Evolutionary conservation across 371 early-diverging fungal species (phyloP), one percentile per base, ranked within the genome.

Genomic region (Mycotypha africana): DNA sequence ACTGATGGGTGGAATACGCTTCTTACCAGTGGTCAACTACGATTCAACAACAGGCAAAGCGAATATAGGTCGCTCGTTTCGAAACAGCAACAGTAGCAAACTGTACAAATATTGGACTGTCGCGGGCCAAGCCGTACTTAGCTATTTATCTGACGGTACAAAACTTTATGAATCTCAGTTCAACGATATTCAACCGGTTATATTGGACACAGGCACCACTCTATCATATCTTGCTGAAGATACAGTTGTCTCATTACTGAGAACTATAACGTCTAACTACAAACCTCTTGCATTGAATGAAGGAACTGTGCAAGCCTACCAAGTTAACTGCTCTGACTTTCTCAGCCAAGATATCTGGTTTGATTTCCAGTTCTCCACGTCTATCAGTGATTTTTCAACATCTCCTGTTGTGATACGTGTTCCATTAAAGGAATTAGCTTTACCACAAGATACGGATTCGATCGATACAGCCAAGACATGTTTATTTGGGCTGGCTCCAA

Each of bases 1-100:
- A 41, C 78, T 65, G 47, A 56, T 54, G 4, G 80, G 81, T 14
- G 28, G 40, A 5, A 22, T 82, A 17, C 45, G 55, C 17, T 82
- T 74, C 31, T 25, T 60, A 12, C 65, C 63, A 3, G 51, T 65
- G 0, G 38, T 58, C 9, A 45, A 22, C 8, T 55, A 58, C 16
- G 28, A 49, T 12, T 11, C 12, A 11, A 37, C n/a, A 3, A 26
- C 28, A 17, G 52, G 49, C 0, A 38, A 44, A 16, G 23, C 48
- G 2, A 31, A 38, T 20, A 7, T 47, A 9, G 55, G 55, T 1
- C 2, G 16, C n/a, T 5, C 14, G 16, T 40, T 39, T 34, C n/a
- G n/a, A n/a, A 21, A 20, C 2, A 5, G 23, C 2, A 14, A 26
- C 14, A 36, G 11, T n/a, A 11, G 11, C 2, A 21, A 56, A 15